These are phyloP conservation scores for Didymella glomerata DNA, from an alignment of 2,329 filamentous ascomycete genomes.

Conservation along the genomic window DNA sequence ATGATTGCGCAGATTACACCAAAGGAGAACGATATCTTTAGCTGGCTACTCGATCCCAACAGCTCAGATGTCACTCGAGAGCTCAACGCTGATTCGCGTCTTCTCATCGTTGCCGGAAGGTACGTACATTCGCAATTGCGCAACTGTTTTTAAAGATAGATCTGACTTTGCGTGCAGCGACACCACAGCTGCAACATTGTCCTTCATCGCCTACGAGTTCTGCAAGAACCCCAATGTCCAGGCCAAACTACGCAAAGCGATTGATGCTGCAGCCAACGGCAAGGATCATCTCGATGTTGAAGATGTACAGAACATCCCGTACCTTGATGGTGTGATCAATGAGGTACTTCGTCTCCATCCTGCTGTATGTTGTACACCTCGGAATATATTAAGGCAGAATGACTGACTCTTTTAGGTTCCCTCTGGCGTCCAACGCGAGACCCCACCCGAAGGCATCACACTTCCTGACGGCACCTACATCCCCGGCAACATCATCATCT, in stretches of 20 bases:
- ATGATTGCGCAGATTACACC: slow-evolving; percentile 29
- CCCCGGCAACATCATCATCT: slow-evolving; percentile 40
- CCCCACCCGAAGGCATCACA: slow-evolving; percentile 44
- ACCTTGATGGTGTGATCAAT: slow-evolving; percentile 45
- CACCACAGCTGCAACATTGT: slow-evolving; percentile 41
- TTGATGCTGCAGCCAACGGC: slow-evolving; percentile 28
- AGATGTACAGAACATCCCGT: slow-evolving; percentile 36
- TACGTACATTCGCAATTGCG: slow-evolving; percentile 15
- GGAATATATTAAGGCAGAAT: not conserved
- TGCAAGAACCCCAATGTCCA: slow-evolving; percentile 36
- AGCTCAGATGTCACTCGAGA: slow-evolving; percentile 32
- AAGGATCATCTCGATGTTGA: slow-evolving; percentile 38
- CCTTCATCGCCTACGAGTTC: slow-evolving; percentile 43
- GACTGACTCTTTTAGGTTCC: slow-evolving; percentile 36
- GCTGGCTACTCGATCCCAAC: slow-evolving; percentile 34
- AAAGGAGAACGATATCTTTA: slow-evolving; percentile 41
- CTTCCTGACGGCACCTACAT: slow-evolving; percentile 43
- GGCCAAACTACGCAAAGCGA: slow-evolving; percentile 31
- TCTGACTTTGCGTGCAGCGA: slow-evolving; percentile 30
- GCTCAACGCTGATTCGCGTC: slow-evolving; percentile 39
- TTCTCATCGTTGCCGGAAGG: slow-evolving; percentile 46
- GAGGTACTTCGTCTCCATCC: slow-evolving; percentile 45
- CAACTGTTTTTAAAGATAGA: no score
- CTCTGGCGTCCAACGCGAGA: slow-evolving; percentile 44
- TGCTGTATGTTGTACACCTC: slow-evolving; percentile 25